These are phyloP conservation scores for Neurospora sp. DNA, from an alignment of 495 filamentous ascomycete genomes.

Conservation along the genomic window DNA sequence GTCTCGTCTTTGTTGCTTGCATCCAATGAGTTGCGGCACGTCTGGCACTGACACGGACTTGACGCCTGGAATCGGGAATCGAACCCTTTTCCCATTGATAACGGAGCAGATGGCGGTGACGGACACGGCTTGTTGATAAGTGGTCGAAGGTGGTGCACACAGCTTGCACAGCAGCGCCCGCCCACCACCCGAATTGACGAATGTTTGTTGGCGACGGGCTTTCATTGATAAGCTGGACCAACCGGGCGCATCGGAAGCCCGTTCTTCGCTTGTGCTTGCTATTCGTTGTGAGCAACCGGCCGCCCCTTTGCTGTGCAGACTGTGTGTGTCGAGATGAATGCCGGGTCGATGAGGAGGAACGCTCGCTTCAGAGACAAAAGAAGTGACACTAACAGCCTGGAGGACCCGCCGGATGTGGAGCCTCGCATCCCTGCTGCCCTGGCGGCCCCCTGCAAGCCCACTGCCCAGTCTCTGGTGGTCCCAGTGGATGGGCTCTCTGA, in stretches of 20 bases:
- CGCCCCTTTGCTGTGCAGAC: neutral
- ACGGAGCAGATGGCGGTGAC: neutral
- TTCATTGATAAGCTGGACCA: neutral
- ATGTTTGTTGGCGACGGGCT: neutral
- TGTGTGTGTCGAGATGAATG: neutral
- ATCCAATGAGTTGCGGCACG: neutral
- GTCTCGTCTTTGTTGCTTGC: neutral
- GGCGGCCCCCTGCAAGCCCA: neutral
- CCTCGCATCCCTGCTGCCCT: neutral
- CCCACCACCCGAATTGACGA: neutral
- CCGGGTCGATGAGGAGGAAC: neutral
- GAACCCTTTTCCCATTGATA: neutral
- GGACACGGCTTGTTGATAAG: neutral
- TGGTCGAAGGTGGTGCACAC: neutral
- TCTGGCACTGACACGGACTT: neutral
- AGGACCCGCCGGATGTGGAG: neutral
- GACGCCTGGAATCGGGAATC: neutral
- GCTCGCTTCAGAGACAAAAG: neutral
- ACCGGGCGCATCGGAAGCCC: neutral
- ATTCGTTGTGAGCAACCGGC: neutral
- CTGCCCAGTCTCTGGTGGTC: neutral
- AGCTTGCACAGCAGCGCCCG: neutral
- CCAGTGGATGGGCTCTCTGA: neutral
- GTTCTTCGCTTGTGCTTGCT: neutral
- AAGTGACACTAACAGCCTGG: neutral